Evolutionary conservation across 352 stramenopile genomes (phyloP).

Genomic region (Globisporangium irregulare): DNA sequence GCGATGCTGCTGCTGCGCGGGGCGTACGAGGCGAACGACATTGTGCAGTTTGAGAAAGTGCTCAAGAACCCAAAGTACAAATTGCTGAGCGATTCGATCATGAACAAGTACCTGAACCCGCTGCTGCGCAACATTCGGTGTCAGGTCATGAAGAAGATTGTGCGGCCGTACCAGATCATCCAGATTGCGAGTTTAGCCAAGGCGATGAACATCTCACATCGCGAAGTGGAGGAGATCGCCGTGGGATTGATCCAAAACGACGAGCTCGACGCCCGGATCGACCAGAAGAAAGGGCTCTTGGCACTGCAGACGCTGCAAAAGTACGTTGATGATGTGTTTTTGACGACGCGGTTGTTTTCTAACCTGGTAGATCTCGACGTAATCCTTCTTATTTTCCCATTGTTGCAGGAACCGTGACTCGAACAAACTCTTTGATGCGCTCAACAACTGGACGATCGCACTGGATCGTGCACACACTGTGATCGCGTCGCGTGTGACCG

Average conservation of each 20-base stretch:
- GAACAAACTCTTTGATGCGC: slow-evolving; percentile 67
- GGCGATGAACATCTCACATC: slow-evolving; percentile 86
- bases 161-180: slow-evolving; percentile 91
- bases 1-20: slow-evolving; percentile 70
- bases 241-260: slow-evolving; percentile 91
- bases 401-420: slow-evolving; percentile 42
- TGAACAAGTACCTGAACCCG: slow-evolving; percentile 88
- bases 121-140: slow-evolving; percentile 92
- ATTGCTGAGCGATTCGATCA: slow-evolving; percentile 92
- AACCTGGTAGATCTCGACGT: background rate
- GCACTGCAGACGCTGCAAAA: slow-evolving; percentile 50
- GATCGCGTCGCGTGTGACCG: slow-evolving; percentile 35
- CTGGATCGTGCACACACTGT: slow-evolving; percentile 50
- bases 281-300: slow-evolving; percentile 76
- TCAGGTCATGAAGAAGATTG: slow-evolving; percentile 90
- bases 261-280: slow-evolving; percentile 86
- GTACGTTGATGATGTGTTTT: slow-evolving; percentile 20
- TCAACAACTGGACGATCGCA: slow-evolving; percentile 57
- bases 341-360: background rate
- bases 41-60: slow-evolving; percentile 91
- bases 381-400: background rate
- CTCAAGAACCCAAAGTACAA: slow-evolving; percentile 90
- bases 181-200: slow-evolving; percentile 83
- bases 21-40: slow-evolving; percentile 88
- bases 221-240: slow-evolving; percentile 89